Base-by-base conservation (phyloP, 805 yeast species). In the Starmerella sp. region DNA sequence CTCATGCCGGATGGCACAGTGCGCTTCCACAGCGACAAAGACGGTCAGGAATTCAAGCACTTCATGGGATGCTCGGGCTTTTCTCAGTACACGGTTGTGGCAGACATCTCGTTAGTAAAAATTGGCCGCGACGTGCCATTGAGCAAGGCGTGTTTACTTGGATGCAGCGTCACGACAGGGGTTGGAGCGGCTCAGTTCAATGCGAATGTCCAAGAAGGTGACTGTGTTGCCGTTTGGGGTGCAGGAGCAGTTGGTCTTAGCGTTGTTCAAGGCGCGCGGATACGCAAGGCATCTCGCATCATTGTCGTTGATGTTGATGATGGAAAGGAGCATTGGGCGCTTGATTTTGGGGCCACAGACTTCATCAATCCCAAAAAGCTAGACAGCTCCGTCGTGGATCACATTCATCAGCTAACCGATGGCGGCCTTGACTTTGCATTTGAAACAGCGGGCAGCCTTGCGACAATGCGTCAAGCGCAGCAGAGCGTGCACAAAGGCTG, bases 401-500 rank as follows among this genome's bases (percentile, higher is more conserved):
- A 60, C 53, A 78, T 91, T 63, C 73, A 87, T 63, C 95, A 87
- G 67, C 74, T 83, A 80, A 89, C 97, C 55, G 97, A 93, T 66
- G 99, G 99, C 65, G 99, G 99, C 53, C 79, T 88, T 60, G 99
- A 93, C 66, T 88, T 70, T 75, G 90, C 98, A 34, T 93, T 93
- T 67, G 98, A 93, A 76, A 90, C 97, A 76, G 93, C 98, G 52
- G 99, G 99, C 75, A 93, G 91, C 68, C 90, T 83, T 59, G 72
- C 79, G 47, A 97, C 93, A 50, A 93, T 93, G 99, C 83, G 97
- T 75, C 77, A 82, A 67, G 98, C 98, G 32, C 78, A 93, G 62
- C 97, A 93, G 77, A 86, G 95, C 28, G 89, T 96, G 71, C 97
- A 93, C 76, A 91, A 90, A 74, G 99, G 99, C 62, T 93, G 98